Evolutionary conservation across 129 eudicot genomes (phyloP), one percentile per base, ranked within the genome.

Genomic region (Flaveria ramosissima): DNA sequence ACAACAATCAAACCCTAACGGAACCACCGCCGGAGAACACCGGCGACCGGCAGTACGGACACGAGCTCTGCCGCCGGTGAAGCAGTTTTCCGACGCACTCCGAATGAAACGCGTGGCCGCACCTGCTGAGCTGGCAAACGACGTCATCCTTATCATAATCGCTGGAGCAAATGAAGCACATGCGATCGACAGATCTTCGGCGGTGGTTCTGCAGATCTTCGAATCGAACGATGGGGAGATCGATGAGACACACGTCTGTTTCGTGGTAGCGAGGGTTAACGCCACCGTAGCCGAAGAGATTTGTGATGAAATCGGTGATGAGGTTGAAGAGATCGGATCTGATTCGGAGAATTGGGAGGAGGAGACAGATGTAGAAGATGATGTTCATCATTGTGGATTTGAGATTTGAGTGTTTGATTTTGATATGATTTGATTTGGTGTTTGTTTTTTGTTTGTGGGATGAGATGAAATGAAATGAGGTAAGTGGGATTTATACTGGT

Each of bases 61-160:
- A 77, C 0, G 15, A 46, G 12, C 10, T 69, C 7, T 70, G 81
- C 17, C 47, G 70, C 50, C 20, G 23, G 61, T 77, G 81, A 57
- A 77, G 76, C 69, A n/a, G 27, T 56, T 56, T 77, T 27, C 70
- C 81, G 42, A 77, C 76, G 6, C 81, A 77, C 2, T 69, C 70
- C 11, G 81, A 69, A 30, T 77, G 81, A 9, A 69, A 69, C 3
- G 24, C 75, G 16, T 77, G 75, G 3, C 81, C 75, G 9, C 76
- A 77, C 17, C 81, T 55, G 10, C 81, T 77, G 7, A 77, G 76
- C 70, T 69, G 81, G 48, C 70, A 69, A 12, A 77, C 50, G 12
- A 46, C 60, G 20, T 77, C 81, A 3, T 43, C 70, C 39, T 56
- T 24, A 1, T 77, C 24, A 50, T 77, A 77, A 77, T 69, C 81